These are phyloP conservation scores for Yamadazyma atmosphaerica DNA, from an alignment of 1,139 yeast species.

Conservation along the genomic window DNA sequence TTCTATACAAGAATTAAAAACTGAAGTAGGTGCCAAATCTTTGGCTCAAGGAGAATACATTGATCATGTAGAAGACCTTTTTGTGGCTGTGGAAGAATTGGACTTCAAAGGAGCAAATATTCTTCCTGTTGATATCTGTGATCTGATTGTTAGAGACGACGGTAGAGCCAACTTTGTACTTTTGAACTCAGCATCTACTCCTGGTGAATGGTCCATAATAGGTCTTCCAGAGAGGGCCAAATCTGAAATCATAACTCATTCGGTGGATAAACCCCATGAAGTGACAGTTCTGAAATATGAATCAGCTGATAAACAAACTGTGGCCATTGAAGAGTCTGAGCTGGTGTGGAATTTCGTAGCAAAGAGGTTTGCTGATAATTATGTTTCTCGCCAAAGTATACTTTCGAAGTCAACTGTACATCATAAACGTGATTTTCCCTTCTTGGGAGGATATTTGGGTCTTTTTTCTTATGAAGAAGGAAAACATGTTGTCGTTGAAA, in stretches of 20 bases:
- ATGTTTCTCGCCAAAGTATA: slow-evolving; percentile 22
- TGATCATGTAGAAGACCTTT: slow-evolving; percentile 3
- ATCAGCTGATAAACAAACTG: slow-evolving; percentile 8
- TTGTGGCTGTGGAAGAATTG: slow-evolving; percentile 10
- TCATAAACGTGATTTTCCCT: slow-evolving; percentile 52
- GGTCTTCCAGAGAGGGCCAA: slow-evolving; percentile 60
- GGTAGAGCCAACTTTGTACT: slow-evolving; percentile 47
- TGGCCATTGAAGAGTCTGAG: slow-evolving; percentile 9
- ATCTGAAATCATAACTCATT: slow-evolving; percentile 68
- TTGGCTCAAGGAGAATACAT: slow-evolving; percentile 8
- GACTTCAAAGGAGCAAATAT: slow-evolving; percentile 13
- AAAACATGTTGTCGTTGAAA: slow-evolving; percentile 38
- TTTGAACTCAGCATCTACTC: slow-evolving; percentile 72
- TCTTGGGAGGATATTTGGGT: slow-evolving; percentile 88
- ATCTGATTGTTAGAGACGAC: slow-evolving; percentile 25
- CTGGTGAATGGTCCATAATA: slow-evolving; percentile 87
- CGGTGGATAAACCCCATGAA: slow-evolving; percentile 39
- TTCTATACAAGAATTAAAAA: slow-evolving; percentile 3
- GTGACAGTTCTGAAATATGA: slow-evolving; percentile 21
- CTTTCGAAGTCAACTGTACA: slow-evolving; percentile 12
- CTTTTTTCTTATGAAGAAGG: slow-evolving; percentile 87
- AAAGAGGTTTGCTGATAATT: slow-evolving; percentile 20
- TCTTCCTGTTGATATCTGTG: slow-evolving; percentile 51
- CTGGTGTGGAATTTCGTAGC: slow-evolving; percentile 29
- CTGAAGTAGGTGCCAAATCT: slow-evolving; percentile 10